These are phyloP conservation scores for Epichloe hybrida DNA, from an alignment of 2,329 filamentous ascomycete genomes.

Conservation along the genomic window DNA sequence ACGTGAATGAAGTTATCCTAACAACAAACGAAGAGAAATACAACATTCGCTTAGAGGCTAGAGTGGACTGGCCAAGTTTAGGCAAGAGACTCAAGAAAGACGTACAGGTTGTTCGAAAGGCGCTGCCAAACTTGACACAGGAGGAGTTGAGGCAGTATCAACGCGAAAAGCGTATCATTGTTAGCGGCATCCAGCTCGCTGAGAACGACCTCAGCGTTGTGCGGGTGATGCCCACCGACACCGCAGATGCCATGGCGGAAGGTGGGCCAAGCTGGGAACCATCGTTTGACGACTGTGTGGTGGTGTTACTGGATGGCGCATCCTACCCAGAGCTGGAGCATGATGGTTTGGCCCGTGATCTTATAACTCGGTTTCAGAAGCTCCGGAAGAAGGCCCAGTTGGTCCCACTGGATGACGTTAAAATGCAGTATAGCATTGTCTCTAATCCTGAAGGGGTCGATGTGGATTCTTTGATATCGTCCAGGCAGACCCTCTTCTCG, in stretches of 20 bases:
- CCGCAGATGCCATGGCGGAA: background rate
- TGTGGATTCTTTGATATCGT: background rate
- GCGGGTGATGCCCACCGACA: constrained; percentile 3
- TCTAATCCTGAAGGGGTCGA: background rate
- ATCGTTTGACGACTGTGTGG: constrained; percentile 30
- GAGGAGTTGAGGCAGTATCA: constrained; percentile 65
- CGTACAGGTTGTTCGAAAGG: constrained; percentile 71
- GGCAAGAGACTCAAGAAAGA: constrained; percentile 92
- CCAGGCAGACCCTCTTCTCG: background rate
- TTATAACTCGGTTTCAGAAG: background rate
- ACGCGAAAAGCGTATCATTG: constrained; percentile 46
- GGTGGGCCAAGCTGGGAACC: constrained; percentile 11
- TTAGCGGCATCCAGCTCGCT: constrained; percentile 14
- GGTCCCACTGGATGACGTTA: background rate
- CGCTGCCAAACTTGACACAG: constrained; percentile 58
- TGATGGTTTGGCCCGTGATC: constrained; percentile 45
- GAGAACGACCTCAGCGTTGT: constrained; percentile 51
- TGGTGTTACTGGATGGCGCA: constrained; percentile 66
- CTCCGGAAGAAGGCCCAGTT: constrained; percentile 12
- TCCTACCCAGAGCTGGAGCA: constrained; percentile 66
- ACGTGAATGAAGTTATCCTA: constrained; percentile 53
- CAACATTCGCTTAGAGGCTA: constrained; percentile 72
- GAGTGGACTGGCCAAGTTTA: constrained; percentile 74
- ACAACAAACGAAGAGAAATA: constrained; percentile 73
- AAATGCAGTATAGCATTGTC: background rate